Percentiles rank a stretch among this genome's conserved stretches.
Conservation (phyloP, 176 grass and related monocot genomes). For the Thalia dealbata region DNA sequence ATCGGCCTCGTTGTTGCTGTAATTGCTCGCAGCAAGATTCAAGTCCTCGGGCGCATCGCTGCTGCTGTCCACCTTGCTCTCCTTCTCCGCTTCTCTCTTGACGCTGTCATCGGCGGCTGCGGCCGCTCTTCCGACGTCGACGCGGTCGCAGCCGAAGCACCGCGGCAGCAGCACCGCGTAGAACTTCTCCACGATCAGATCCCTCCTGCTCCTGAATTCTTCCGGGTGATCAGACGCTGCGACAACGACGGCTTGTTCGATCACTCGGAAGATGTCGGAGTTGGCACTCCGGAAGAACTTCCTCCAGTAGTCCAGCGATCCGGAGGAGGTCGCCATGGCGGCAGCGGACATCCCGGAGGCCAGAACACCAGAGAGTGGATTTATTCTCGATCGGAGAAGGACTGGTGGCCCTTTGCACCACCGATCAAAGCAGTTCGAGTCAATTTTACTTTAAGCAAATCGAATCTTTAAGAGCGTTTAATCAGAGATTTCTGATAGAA, state of each 20-base stretch:
- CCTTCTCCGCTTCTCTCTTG: conserved; percentile 5
- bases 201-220: conserved; percentile 35
- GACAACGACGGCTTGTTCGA: conserved; percentile 43
- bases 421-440: background rate
- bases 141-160: background rate
- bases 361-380: background rate
- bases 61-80: conserved; percentile 17
- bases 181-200: conserved; percentile 51
- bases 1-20: conserved; percentile 52
- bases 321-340: conserved; percentile 19
- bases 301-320: conserved; percentile 47
- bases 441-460: background rate
- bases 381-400: background rate
- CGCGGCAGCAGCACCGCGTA: conserved; percentile 38
- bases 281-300: conserved; percentile 42
- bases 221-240: conserved; percentile 39
- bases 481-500: background rate
- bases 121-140: background rate
- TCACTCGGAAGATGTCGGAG: conserved; percentile 45
- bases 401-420: background rate
- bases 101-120: conserved; percentile 35
- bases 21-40: conserved; percentile 28
- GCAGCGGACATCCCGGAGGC: background rate
- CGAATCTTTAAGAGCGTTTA: background rate
- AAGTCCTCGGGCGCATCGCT: conserved; percentile 6